Conservation (phyloP, 169 alveolate genomes). For the Plasmodium reichenowi region DNA sequence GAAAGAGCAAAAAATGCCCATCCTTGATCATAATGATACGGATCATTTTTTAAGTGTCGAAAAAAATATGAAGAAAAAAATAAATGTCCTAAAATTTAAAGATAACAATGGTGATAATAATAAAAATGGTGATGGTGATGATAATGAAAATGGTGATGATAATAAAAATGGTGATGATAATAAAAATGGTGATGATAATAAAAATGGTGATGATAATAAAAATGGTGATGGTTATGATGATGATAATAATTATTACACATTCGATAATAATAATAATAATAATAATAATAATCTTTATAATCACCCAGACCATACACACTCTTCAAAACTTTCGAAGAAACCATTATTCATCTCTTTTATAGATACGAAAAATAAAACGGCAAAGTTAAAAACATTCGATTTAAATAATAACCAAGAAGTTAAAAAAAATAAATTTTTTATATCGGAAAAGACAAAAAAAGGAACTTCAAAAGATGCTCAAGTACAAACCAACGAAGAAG, state of each 20-base stretch:
- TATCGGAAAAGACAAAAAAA: conserved; percentile 7
- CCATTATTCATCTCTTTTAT: conserved; percentile 11
- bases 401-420: conserved; percentile 14
- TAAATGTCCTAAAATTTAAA: background rate
- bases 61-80: background rate
- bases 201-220: no score
- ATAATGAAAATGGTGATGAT: no score
- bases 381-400: conserved; percentile 31
- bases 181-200: background rate
- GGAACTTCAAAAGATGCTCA: conserved; percentile 29
- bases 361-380: conserved; percentile 15
- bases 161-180: background rate
- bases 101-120: background rate
- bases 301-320: no score
- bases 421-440: background rate
- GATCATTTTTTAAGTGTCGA: conserved; percentile 4
- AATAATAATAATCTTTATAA: no score
- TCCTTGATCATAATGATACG: conserved; percentile 41
- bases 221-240: background rate
- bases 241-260: no score
- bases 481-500: conserved; percentile 53
- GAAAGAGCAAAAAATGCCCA: conserved; percentile 38
- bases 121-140: background rate
- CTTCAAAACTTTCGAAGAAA: no score
- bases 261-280: no score